A percentile compares a stretch with the other conserved stretches of the same genome.
Conservation (phyloP, 2,329 filamentous ascomycete genomes). For the Pyrenophora teres region DNA sequence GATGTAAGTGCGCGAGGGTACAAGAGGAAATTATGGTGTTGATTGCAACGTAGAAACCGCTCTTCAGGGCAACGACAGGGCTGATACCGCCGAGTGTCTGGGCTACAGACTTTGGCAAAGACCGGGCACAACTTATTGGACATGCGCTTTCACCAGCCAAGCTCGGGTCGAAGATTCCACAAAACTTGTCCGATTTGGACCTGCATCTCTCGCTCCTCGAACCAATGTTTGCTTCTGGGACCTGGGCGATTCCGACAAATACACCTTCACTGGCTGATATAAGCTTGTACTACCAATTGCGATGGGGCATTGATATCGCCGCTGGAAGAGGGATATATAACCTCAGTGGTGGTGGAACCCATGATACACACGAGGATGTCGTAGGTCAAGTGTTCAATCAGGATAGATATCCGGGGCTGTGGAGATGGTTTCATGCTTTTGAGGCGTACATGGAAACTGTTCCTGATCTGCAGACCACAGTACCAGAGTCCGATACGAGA, state of each 20-base stretch:
- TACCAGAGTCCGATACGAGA: constrained; percentile 3
- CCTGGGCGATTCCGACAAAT: constrained; percentile 45
- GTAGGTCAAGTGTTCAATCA: constrained; percentile 44
- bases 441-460: constrained; percentile 40
- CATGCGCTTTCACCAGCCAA: constrained; percentile 47
- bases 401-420: constrained; percentile 44
- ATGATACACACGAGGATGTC: constrained; percentile 26
- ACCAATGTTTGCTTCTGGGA: constrained; percentile 34
- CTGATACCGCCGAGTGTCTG: constrained; percentile 49
- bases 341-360: constrained; percentile 43
- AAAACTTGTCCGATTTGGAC: constrained; percentile 47
- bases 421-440: constrained; percentile 45
- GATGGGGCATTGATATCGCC: constrained; percentile 49
- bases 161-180: constrained; percentile 46
- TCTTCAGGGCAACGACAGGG: constrained; percentile 49
- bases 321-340: constrained; percentile 42
- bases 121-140: constrained; percentile 48
- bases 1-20: constrained; percentile 30
- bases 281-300: constrained; percentile 46
- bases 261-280: constrained; percentile 46
- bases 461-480: constrained; percentile 29
- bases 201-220: constrained; percentile 47
- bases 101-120: constrained; percentile 47
- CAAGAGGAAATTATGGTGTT: background rate
- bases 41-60: constrained; percentile 27